These are phyloP conservation scores for Fusarium sp. DNA, from an alignment of 2,329 filamentous ascomycete species.

Conservation along the genomic window DNA sequence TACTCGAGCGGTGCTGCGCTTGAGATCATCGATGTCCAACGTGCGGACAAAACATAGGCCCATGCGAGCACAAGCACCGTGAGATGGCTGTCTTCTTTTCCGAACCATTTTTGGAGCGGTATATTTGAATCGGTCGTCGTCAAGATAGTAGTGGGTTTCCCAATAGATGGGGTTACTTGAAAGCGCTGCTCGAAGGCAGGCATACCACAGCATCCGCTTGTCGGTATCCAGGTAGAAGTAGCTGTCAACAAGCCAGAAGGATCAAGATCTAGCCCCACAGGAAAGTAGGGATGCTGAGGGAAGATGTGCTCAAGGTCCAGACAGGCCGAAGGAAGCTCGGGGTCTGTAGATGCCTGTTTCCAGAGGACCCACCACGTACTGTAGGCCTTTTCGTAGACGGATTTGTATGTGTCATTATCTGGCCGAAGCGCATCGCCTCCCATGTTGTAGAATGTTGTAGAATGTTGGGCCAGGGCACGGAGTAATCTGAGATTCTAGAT, in stretches of 20 bases:
- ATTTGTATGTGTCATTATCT: conserved; percentile 1
- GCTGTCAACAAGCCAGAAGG: conserved; percentile 3
- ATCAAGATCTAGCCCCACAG: conserved; percentile 2
- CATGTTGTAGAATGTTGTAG: background rate
- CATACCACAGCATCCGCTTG: background rate
- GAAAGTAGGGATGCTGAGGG: conserved; percentile 8
- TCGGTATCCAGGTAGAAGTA: conserved; percentile 7
- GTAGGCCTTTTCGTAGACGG: conserved; percentile 10
- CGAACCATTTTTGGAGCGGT: conserved; percentile 5
- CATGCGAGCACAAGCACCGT: conserved; percentile 11
- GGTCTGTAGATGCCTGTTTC: background rate
- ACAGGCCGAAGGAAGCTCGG: conserved; percentile 2
- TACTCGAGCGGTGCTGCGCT: conserved; percentile 12
- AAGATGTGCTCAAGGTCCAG: conserved; percentile 4
- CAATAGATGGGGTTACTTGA: background rate
- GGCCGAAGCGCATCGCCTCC: background rate
- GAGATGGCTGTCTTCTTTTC: conserved; percentile 10
- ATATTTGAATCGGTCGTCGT: background rate
- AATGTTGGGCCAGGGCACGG: background rate
- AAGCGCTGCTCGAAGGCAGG: conserved; percentile 8
- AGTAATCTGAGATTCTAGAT: background rate
- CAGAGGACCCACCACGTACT: conserved; percentile 14
- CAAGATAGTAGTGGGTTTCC: background rate
- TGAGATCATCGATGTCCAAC: conserved; percentile 10
- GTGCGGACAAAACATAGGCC: conserved; percentile 22